These are phyloP conservation scores for Lophiotrema nucula DNA, from an alignment of 495 filamentous ascomycete species.

Conservation along the genomic window DNA sequence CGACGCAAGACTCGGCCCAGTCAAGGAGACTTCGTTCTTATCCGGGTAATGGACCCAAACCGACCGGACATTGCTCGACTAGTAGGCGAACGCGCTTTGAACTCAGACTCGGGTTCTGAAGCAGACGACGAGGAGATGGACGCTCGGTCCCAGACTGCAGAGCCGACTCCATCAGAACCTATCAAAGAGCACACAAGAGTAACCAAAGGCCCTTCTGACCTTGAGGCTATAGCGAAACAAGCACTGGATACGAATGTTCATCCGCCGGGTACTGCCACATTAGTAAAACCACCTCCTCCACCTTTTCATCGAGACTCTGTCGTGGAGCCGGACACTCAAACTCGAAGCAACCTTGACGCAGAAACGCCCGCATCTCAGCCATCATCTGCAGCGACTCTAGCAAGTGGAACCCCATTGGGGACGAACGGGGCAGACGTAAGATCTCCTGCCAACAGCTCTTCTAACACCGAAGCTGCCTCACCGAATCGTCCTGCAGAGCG, in stretches of 20 bases:
- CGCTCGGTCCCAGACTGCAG: conserved; percentile 12
- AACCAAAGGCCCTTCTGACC: conserved; percentile 4
- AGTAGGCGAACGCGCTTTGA: conserved; percentile 32
- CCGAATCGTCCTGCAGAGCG: conserved; percentile 24
- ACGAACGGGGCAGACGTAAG: conserved; percentile 19
- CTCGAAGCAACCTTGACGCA: neutral
- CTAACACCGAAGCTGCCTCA: conserved; percentile 12
- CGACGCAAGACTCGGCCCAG: conserved; percentile 35
- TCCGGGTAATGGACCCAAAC: conserved; percentile 35
- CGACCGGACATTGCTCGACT: conserved; percentile 36
- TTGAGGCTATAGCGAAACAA: conserved; percentile 18
- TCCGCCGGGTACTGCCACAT: neutral
- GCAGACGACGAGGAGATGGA: conserved; percentile 36
- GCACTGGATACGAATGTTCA: conserved; percentile 14
- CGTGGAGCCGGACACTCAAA: conserved; percentile 17
- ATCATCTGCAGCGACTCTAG: conserved; percentile 5
- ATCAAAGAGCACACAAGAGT: neutral
- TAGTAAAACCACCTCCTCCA: conserved; percentile 10
- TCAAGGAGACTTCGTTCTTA: conserved; percentile 38
- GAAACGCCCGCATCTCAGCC: conserved; percentile 15
- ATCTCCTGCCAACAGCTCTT: conserved; percentile 10
- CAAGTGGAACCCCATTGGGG: conserved; percentile 3
- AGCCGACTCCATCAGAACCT: conserved; percentile 6
- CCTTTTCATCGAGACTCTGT: conserved; percentile 24
- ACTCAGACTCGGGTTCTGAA: conserved; percentile 33